Evolutionary conservation across 306 rosid species (phyloP).

Genomic region (barrel medic (Medicago truncatula)): DNA sequence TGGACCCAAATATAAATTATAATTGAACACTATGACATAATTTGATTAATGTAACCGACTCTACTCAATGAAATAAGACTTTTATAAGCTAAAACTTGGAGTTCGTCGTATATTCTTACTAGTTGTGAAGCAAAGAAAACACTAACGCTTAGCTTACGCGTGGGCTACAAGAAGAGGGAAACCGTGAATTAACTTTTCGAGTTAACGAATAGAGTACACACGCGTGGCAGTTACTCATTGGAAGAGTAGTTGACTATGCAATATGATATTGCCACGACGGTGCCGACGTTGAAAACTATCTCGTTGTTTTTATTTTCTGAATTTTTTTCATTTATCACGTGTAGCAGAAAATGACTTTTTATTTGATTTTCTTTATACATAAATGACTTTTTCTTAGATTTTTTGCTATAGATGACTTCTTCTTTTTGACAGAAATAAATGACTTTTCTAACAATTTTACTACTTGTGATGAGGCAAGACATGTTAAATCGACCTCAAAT

Average conservation of each 20-base stretch:
- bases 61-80: too few species aligned
- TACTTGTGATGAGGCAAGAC: neutral
- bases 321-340: neutral
- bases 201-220: neutral
- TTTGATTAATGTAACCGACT: too few species aligned
- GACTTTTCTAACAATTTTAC: too few species aligned
- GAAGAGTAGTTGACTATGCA: neutral
- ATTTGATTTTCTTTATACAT: neutral
- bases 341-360: neutral
- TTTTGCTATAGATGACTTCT: neutral
- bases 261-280: constrained; percentile 39
- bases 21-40: too few species aligned
- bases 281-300: constrained; percentile 15
- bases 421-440: neutral
- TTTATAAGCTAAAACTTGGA: too few species aligned
- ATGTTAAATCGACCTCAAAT: neutral
- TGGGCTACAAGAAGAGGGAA: neutral
- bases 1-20: too few species aligned
- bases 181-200: neutral
- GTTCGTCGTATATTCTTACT: too few species aligned
- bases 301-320: neutral
- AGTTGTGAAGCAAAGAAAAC: too few species aligned
- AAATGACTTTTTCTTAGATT: too few species aligned
- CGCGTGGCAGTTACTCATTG: neutral
- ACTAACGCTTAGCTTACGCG: neutral